Evolutionary conservation across 2,329 filamentous ascomycete genomes (phyloP).

Genomic region (Saccharata proteae): DNA sequence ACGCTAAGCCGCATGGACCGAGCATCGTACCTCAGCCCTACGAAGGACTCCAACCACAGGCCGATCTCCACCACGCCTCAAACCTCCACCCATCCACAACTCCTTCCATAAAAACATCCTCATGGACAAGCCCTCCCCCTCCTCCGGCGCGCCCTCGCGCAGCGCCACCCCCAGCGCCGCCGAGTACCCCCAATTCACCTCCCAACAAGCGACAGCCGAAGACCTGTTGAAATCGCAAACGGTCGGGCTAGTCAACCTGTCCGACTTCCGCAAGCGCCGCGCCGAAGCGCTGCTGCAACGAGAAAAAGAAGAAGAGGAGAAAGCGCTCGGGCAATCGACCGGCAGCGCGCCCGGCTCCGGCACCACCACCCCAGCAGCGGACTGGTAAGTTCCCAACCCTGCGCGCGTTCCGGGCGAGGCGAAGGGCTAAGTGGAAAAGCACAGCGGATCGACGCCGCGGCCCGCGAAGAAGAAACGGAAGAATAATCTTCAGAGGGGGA

Average conservation of each 20-base stretch:
- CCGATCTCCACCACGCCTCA: too few species aligned
- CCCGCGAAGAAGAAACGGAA: conserved; percentile 50
- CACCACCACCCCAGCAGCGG: conserved; percentile 41
- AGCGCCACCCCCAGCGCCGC: conserved; percentile 33
- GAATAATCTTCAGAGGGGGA: conserved; percentile 42
- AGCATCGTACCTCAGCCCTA: too few species aligned
- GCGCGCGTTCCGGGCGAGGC: not conserved
- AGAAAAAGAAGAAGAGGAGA: conserved; percentile 65
- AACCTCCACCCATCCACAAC: too few species aligned
- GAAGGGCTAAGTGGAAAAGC: conserved; percentile 43
- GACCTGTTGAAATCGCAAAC: conserved; percentile 76
- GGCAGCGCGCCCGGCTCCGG: conserved; percentile 39
- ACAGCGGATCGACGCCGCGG: conserved; percentile 41
- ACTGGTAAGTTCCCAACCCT: conserved; percentile 40
- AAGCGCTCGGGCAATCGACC: conserved; percentile 32
- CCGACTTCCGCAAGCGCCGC: conserved; percentile 90
- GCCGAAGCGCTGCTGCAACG: conserved; percentile 89
- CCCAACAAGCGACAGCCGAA: conserved; percentile 64
- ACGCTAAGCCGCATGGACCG: too few species aligned
- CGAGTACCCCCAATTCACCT: conserved; percentile 52
- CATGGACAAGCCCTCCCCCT: conserved; percentile 13
- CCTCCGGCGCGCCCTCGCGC: conserved; percentile 16
- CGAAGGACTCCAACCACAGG: too few species aligned
- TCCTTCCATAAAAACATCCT: too few species aligned
- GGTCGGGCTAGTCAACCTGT: conserved; percentile 80